Evolutionary conservation across 306 rosid genomes (phyloP).

Genomic region (Cyamopsis tetragonoloba): DNA sequence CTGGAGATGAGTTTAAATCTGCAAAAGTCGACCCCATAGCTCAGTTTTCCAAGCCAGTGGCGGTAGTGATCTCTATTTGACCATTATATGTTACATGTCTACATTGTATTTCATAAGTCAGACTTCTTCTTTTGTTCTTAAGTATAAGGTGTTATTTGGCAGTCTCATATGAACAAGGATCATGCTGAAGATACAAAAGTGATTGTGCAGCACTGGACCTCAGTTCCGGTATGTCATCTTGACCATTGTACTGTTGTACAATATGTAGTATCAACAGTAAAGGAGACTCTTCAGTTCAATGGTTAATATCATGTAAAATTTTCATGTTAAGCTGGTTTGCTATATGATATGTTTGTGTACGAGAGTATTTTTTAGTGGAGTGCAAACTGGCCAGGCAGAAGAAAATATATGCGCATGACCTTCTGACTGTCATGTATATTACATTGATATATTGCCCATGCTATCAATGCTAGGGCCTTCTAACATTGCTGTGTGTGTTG

Average conservation of each 20-base stretch:
- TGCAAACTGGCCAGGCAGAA: conserved; percentile 4
- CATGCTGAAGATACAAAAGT: conserved; percentile 87
- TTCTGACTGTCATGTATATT: conserved; percentile 2
- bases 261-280: not conserved
- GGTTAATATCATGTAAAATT: conserved; percentile 1
- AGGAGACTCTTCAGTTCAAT: not conserved
- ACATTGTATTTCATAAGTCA: conserved; percentile 11
- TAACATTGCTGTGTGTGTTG: no score
- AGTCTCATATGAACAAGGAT: conserved; percentile 98
- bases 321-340: conserved; percentile 9
- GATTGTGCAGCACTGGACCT: conserved; percentile 82
- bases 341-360: conserved; percentile 6
- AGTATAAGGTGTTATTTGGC: conserved; percentile 22
- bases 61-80: conserved; percentile 44
- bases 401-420: not conserved
- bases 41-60: conserved; percentile 92
- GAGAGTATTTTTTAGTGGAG: not conserved
- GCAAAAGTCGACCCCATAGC: conserved; percentile 85
- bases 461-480: not conserved
- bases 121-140: conserved; percentile 4
- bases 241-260: conserved; percentile 2
- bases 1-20: conserved; percentile 63
- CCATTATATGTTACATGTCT: conserved; percentile 13
- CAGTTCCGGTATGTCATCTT: conserved; percentile 61
- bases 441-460: not conserved